Percentiles rank a stretch among this genome's conserved stretches.
These are phyloP conservation scores for Coemansia sp. DNA, from an alignment of 192 early-diverging fungal genomes.

Conservation along the genomic window DNA sequence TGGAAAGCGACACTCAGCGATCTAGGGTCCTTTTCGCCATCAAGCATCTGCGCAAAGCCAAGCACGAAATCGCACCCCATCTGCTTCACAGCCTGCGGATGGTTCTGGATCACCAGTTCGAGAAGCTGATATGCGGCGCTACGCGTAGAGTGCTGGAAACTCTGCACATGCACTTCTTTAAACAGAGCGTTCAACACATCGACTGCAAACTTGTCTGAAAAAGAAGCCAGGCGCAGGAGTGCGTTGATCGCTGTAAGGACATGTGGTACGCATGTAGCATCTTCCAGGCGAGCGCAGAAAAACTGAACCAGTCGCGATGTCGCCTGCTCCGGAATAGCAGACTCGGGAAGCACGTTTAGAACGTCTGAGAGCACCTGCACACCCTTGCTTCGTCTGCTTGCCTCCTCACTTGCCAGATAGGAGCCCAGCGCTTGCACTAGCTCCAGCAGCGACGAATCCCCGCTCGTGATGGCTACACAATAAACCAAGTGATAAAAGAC, in stretches of 20 bases:
- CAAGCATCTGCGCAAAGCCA: constrained; percentile 85
- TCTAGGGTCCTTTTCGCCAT: constrained; percentile 99
- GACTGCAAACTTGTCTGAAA: constrained; percentile 60
- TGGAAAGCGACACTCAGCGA: constrained; percentile 89
- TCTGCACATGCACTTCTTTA: constrained; percentile 86
- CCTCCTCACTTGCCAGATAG: constrained; percentile 78
- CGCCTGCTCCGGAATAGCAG: constrained; percentile 38
- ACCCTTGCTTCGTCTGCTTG: constrained; percentile 85
- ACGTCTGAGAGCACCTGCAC: constrained; percentile 66
- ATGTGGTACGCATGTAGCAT: constrained; percentile 69
- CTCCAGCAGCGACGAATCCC: constrained; percentile 65
- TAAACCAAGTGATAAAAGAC: too few species aligned
- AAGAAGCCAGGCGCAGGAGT: constrained; percentile 63
- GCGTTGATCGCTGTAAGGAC: constrained; percentile 65
- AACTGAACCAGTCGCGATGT: constrained; percentile 68
- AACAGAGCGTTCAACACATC: constrained; percentile 65
- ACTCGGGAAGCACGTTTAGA: constrained; percentile 49
- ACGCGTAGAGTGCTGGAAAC: constrained; percentile 83
- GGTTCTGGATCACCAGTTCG: constrained; percentile 62
- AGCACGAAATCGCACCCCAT: constrained; percentile 74
- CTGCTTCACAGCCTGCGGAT: constrained; percentile 60
- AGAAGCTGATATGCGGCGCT: constrained; percentile 74
- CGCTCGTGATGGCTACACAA: constrained; percentile 36
- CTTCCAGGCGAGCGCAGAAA: constrained; percentile 73
- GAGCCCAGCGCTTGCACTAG: constrained; percentile 81